Conservation (phyloP, 1,284 basidiomycete genomes). For the Golubevia pallescens region DNA sequence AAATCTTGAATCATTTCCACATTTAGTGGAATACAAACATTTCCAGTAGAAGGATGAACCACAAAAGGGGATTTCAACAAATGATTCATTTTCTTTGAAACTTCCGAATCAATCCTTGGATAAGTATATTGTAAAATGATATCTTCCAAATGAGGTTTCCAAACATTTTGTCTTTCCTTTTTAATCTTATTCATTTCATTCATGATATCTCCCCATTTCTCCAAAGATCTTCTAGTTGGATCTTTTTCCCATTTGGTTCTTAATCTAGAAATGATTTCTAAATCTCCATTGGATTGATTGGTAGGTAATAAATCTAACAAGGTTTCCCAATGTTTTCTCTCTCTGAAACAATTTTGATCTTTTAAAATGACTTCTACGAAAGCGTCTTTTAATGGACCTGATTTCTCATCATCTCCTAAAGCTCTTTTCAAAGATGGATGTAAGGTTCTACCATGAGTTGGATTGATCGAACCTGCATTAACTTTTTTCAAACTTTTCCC, state of each 20-base stretch:
- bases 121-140: slow-evolving; percentile 94
- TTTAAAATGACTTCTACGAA: slow-evolving; percentile 78
- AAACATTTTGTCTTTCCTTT: slow-evolving; percentile 43
- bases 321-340: slow-evolving; percentile 75
- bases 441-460: too few relatives aligned
- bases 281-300: slow-evolving; percentile 15
- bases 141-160: slow-evolving; percentile 71
- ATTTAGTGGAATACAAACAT: slow-evolving; percentile 58
- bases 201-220: slow-evolving; percentile 77
- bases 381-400: slow-evolving; percentile 68
- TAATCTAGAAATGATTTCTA: slow-evolving; percentile 64
- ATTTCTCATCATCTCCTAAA: slow-evolving; percentile 57
- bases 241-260: slow-evolving; percentile 72
- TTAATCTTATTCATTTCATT: slow-evolving; percentile 49
- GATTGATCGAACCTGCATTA: too few relatives aligned
- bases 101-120: slow-evolving; percentile 93
- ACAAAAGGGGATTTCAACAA: slow-evolving; percentile 97
- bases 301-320: slow-evolving; percentile 77
- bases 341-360: slow-evolving; percentile 85
- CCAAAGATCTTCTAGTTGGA: slow-evolving; percentile 70
- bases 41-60: slow-evolving; percentile 85
- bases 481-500: slow-evolving; percentile 85
- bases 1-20: slow-evolving; percentile 41
- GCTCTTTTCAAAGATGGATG: slow-evolving; percentile 57
- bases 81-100: slow-evolving; percentile 96